Evolutionary conservation across 2,329 filamentous ascomycete species (phyloP).

Genomic region (Ophidiomyces ophidiicola): DNA sequence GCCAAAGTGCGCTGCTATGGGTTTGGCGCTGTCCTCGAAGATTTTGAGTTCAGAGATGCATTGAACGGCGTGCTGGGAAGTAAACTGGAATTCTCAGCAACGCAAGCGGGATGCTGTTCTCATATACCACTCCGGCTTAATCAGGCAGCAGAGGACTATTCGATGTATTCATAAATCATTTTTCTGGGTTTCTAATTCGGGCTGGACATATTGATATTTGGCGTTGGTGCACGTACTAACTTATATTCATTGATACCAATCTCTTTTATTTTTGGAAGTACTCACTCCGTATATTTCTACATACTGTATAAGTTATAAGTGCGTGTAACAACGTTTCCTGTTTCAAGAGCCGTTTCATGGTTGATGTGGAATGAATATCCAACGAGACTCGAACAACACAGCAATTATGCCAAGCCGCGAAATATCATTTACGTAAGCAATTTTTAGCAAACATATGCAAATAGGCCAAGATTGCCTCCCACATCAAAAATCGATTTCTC

Average conservation of each 20-base stretch:
- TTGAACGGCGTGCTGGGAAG: conserved; percentile 57
- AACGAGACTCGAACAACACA: no score
- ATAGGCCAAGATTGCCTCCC: conserved; percentile 5
- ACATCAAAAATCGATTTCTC: conserved; percentile 8
- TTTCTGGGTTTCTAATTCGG: not conserved
- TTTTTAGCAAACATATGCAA: conserved; percentile 7
- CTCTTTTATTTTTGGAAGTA: no score
- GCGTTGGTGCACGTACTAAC: no score
- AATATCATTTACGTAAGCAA: no score
- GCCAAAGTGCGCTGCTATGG: conserved; percentile 86
- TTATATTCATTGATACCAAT: no score
- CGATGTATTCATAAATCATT: conserved; percentile 15
- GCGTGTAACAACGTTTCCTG: no score
- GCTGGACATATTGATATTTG: no score
- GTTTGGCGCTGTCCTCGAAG: conserved; percentile 58
- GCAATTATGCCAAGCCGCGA: no score
- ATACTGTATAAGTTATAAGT: no score
- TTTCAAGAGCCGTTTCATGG: no score
- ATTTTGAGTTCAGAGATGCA: conserved; percentile 58
- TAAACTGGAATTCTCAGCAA: conserved; percentile 27
- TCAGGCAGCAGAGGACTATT: not conserved
- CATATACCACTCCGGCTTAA: not conserved
- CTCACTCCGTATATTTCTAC: no score
- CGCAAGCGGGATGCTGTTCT: not conserved
- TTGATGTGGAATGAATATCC: no score